Conservation (phyloP, 805 yeast genomes). For the Ogataea minuta region DNA sequence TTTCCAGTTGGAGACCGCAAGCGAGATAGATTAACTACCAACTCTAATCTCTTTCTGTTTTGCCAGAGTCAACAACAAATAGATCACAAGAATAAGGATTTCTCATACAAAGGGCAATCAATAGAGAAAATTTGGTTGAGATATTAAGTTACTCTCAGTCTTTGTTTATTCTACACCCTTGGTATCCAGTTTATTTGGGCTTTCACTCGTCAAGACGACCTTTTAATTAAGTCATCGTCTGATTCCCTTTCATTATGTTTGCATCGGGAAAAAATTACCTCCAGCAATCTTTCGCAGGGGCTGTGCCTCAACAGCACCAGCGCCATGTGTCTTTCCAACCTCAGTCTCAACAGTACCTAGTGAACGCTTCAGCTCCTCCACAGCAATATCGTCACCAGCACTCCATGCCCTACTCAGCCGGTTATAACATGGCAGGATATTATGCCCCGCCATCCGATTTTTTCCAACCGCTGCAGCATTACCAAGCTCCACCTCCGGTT, state of each 20-base stretch:
- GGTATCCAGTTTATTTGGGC: conserved; percentile 4
- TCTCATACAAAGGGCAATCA: conserved; percentile 6
- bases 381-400: conserved; percentile 22
- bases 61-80: conserved; percentile 15
- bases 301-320: conserved; percentile 20
- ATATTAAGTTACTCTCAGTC: conserved; percentile 26
- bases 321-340: conserved; percentile 24
- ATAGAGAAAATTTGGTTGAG: conserved; percentile 15
- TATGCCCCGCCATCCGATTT: conserved; percentile 14
- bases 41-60: conserved; percentile 15
- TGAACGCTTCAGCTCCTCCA: conserved; percentile 12
- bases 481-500: conserved; percentile 8
- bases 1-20: conserved; percentile 19
- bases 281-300: conserved; percentile 13
- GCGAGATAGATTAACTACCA: not conserved
- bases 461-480: conserved; percentile 13
- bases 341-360: conserved; percentile 14
- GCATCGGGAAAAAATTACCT: conserved; percentile 14
- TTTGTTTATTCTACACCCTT: not conserved
- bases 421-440: conserved; percentile 17
- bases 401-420: conserved; percentile 22
- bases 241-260: conserved; percentile 9
- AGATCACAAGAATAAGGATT: conserved; percentile 10
- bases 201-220: conserved; percentile 32
- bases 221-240: conserved; percentile 43